Evolutionary conservation across 306 rosid species (phyloP).

Genomic region (Gynostemma pentaphyllum): DNA sequence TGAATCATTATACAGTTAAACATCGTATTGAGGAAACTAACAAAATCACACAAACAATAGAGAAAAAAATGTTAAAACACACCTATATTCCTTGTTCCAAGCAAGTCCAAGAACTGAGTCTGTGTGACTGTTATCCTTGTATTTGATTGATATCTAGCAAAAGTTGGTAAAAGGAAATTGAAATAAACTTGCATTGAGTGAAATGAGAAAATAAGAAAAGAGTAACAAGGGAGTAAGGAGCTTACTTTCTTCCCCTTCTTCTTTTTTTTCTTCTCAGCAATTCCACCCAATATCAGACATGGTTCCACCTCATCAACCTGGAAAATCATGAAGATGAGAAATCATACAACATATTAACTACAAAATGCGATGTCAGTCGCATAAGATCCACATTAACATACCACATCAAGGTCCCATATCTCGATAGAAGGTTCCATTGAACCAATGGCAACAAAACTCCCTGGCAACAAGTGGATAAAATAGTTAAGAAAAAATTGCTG

Average conservation of each 20-base stretch:
- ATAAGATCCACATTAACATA: constrained; percentile 28
- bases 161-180: constrained; percentile 15
- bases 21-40: background rate
- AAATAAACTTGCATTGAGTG: background rate
- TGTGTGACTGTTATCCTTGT: constrained; percentile 79
- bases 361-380: constrained; percentile 1
- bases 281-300: constrained; percentile 57
- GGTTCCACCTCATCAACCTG: constrained; percentile 87
- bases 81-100: constrained; percentile 89
- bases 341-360: background rate
- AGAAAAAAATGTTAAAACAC: constrained; percentile 12
- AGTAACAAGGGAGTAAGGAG: constrained; percentile 1
- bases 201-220: constrained; percentile 10
- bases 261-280: constrained; percentile 44
- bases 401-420: constrained; percentile 95
- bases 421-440: constrained; percentile 84
- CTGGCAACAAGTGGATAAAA: constrained; percentile 28
- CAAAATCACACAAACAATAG: constrained; percentile 5
- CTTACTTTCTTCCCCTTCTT: constrained; percentile 54
- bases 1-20: constrained; percentile 8
- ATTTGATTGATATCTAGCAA: constrained; percentile 45
- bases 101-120: constrained; percentile 90
- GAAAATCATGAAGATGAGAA: constrained; percentile 11
- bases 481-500: constrained; percentile 3
- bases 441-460: constrained; percentile 79